phyloP scores from a whole-genome alignment of 1,284 basidiomycete genomes.

The Leucoagaricus sp. region DNA sequence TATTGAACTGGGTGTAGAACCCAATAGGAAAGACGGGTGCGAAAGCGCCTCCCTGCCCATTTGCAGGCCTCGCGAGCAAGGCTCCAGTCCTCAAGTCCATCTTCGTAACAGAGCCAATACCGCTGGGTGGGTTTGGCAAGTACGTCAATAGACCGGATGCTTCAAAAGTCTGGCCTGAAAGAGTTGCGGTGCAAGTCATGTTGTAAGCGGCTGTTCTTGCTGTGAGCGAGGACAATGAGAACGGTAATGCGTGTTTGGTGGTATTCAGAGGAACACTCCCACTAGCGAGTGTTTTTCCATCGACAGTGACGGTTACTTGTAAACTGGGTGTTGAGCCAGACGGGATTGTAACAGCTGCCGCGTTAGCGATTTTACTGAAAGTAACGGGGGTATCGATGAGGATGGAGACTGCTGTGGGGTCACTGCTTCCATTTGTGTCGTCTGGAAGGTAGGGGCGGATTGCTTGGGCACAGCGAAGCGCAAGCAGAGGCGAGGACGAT shows the following conservation, averaged over 20 bases:
- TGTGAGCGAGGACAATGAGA: conserved; percentile 48
- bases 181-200: conserved; percentile 52
- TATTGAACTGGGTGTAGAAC: conserved; percentile 69
- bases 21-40: conserved; percentile 69
- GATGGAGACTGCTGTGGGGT: conserved; percentile 38
- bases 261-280: conserved; percentile 54
- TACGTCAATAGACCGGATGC: conserved; percentile 51
- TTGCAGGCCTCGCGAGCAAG: conserved; percentile 54
- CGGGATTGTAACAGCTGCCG: conserved; percentile 44
- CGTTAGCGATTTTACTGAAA: conserved; percentile 42
- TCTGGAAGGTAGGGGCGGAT: conserved; percentile 64
- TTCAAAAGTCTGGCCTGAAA: conserved; percentile 45
- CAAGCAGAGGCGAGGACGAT: conserved; percentile 55
- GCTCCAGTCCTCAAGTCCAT: conserved; percentile 72
- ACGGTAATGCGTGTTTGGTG: conserved; percentile 49
- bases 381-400: conserved; percentile 63
- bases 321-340: conserved; percentile 24
- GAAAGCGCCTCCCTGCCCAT: conserved; percentile 50
- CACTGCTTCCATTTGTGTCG: conserved; percentile 36
- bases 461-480: conserved; percentile 66
- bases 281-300: conserved; percentile 41
- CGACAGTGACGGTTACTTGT: conserved; percentile 30
- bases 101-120: conserved; percentile 57
- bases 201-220: conserved; percentile 49
- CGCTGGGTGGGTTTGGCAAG: conserved; percentile 54